Percentiles rank a stretch among this genome's conserved stretches.
Evolutionary conservation across 1,284 basidiomycete species (phyloP).

Genomic region (Microbotryum lychnidis-dioicae): DNA sequence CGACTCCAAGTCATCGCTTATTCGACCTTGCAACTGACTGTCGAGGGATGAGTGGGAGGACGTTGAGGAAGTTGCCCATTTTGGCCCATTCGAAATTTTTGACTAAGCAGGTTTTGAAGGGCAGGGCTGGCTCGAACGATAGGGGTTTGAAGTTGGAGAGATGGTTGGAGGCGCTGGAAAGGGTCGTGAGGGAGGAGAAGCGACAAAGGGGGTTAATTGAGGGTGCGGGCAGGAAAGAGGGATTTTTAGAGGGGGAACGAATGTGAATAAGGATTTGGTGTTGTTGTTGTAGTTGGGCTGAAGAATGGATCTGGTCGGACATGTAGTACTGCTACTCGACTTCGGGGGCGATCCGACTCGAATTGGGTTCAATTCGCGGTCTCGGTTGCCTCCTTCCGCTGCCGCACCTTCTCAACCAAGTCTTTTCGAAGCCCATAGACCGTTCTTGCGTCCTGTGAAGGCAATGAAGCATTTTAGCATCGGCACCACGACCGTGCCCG

Average conservation of each 20-base stretch:
- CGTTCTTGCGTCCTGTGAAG: slow-evolving; percentile 27
- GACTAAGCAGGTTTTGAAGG: slow-evolving; percentile 49
- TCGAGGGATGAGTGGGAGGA: slow-evolving; percentile 80
- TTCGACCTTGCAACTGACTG: slow-evolving; percentile 61
- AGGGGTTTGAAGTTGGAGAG: slow-evolving; percentile 48
- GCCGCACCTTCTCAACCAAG: slow-evolving; percentile 5
- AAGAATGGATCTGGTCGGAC: too few species aligned
- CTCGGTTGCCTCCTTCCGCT: too few species aligned
- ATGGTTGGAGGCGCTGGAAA: slow-evolving; percentile 71
- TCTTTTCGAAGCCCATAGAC: slow-evolving; percentile 31
- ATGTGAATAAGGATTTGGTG: too few species aligned
- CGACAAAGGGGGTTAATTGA: slow-evolving; percentile 24
- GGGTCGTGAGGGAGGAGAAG: slow-evolving; percentile 49
- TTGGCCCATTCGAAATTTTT: slow-evolving; percentile 80
- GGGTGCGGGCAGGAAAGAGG: neutral
- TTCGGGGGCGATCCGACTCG: too few species aligned
- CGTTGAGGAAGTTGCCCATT: slow-evolving; percentile 79
- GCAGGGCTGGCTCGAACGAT: slow-evolving; percentile 50
- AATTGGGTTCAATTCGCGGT: too few species aligned
- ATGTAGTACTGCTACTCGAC: too few species aligned
- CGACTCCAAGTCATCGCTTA: slow-evolving; percentile 42
- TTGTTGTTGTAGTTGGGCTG: too few species aligned
- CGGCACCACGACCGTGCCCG: too few species aligned
- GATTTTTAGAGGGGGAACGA: too few species aligned
- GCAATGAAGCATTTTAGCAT: neutral